Percentiles rank a stretch among this genome's conserved stretches.
These are phyloP conservation scores for Boletales sp. DNA, from an alignment of 768 basidiomycete species.

Conservation along the genomic window DNA sequence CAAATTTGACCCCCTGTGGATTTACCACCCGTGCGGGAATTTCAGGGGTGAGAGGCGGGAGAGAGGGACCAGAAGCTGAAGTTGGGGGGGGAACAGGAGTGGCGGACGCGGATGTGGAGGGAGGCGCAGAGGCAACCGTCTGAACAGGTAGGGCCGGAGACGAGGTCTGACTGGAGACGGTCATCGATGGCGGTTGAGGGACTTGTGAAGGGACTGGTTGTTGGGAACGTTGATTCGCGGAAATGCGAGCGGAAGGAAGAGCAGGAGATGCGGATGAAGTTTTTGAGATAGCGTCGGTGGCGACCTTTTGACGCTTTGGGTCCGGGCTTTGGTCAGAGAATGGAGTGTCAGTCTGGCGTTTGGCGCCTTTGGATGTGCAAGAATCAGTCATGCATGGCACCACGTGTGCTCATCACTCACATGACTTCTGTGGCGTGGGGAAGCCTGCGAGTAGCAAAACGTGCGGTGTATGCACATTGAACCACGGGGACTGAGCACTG, in stretches of 20 bases:
- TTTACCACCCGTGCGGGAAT: slow-evolving; percentile 15
- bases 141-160: slow-evolving; percentile 12
- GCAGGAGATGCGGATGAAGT: slow-evolving; percentile 18
- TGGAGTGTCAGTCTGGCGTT: slow-evolving; percentile 42
- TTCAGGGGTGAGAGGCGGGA: not conserved
- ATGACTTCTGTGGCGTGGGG: slow-evolving; percentile 30
- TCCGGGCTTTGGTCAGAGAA: slow-evolving; percentile 40
- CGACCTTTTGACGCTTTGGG: slow-evolving; percentile 37
- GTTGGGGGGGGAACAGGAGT: slow-evolving; percentile 7
- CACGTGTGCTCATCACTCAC: slow-evolving; percentile 26
- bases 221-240: slow-evolving; percentile 21
- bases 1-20: slow-evolving; percentile 11
- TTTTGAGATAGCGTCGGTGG: slow-evolving; percentile 14
- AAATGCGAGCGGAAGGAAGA: slow-evolving; percentile 19
- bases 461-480: slow-evolving; percentile 45
- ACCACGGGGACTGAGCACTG: slow-evolving; percentile 50
- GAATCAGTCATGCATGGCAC: slow-evolving; percentile 1
- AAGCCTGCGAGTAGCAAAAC: slow-evolving; percentile 47
- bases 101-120: slow-evolving; percentile 5
- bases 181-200: slow-evolving; percentile 7
- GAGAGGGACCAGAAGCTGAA: slow-evolving; percentile 8
- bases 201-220: slow-evolving; percentile 16
- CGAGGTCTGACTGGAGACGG: not conserved
- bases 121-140: not conserved
- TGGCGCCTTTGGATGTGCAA: slow-evolving; percentile 28